Percentiles rank a stretch among this genome's conserved stretches.
These are phyloP conservation scores for Penicillium sp. DNA, from an alignment of 2,329 filamentous ascomycete genomes.

Conservation along the genomic window DNA sequence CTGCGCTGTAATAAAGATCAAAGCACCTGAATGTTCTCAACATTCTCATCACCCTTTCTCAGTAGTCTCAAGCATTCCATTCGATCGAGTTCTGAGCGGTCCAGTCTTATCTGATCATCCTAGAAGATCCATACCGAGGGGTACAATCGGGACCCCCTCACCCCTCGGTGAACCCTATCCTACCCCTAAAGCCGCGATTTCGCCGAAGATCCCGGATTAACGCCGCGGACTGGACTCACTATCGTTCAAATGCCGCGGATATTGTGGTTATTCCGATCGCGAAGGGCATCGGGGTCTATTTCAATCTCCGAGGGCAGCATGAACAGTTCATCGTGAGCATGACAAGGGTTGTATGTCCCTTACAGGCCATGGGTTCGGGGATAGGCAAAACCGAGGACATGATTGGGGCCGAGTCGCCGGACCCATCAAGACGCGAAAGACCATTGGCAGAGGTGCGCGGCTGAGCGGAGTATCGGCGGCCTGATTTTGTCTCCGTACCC, in stretches of 20 bases:
- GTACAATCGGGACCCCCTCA: conserved; percentile 2
- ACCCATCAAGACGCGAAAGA: neutral
- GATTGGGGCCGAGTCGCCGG: conserved; percentile 23
- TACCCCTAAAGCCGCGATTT: conserved; percentile 16
- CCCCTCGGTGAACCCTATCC: conserved; percentile 15
- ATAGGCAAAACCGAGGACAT: conserved; percentile 28
- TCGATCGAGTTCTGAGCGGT: too few species aligned
- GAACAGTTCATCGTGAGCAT: neutral
- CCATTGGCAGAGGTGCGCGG: conserved; percentile 11
- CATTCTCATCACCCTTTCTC: too few species aligned
- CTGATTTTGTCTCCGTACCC: conserved; percentile 36
- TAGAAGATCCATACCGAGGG: conserved; percentile 1
- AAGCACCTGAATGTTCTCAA: too few species aligned
- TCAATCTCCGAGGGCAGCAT: conserved; percentile 5
- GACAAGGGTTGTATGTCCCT: conserved; percentile 11
- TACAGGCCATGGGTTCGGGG: conserved; percentile 11
- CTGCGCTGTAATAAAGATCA: too few species aligned
- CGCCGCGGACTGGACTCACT: neutral
- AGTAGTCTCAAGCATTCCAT: too few species aligned
- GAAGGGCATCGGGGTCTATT: conserved; percentile 8
- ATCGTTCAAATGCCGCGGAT: neutral
- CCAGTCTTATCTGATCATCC: neutral
- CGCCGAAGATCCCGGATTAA: conserved; percentile 17
- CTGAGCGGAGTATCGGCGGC: conserved; percentile 29
- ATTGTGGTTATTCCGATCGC: neutral